phyloP scores from a whole-genome alignment of 768 basidiomycete genomes.

The Scleroderma citrinum region DNA sequence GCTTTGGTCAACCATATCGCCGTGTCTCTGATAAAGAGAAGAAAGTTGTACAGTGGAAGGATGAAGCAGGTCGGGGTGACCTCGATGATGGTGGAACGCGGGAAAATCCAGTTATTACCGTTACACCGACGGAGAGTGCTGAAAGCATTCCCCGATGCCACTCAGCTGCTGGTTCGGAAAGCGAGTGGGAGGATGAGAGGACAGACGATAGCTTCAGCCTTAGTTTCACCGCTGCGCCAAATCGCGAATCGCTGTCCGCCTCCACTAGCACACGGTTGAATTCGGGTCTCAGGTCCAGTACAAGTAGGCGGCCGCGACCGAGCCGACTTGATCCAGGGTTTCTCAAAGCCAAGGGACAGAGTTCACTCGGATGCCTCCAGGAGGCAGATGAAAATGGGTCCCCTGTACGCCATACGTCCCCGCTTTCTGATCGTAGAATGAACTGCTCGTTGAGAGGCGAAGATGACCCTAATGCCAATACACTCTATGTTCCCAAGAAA shows the following conservation, averaged over 20 bases:
- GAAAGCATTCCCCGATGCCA: conserved; percentile 26
- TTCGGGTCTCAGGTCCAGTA: conserved; percentile 10
- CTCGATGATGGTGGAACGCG: conserved; percentile 55
- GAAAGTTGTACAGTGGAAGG: conserved; percentile 84
- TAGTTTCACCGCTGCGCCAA: conserved; percentile 37
- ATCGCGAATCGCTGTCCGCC: conserved; percentile 27
- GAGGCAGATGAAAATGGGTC: conserved; percentile 63
- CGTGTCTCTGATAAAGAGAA: conserved; percentile 60
- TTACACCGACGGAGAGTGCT: conserved; percentile 34
- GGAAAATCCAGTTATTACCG: conserved; percentile 12
- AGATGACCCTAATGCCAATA: conserved; percentile 10
- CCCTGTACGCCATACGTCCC: conserved; percentile 26
- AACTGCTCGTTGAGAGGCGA: conserved; percentile 37
- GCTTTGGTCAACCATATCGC: conserved; percentile 54
- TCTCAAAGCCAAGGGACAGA: conserved; percentile 48
- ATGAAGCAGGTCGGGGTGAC: conserved; percentile 79
- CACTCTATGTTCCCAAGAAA: conserved; percentile 30
- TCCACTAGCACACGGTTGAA: conserved; percentile 21
- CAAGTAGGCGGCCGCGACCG: conserved; percentile 46
- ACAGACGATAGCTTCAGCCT: conserved; percentile 71
- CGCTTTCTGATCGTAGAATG: conserved; percentile 64
- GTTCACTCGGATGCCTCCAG: conserved; percentile 54
- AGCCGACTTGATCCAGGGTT: conserved; percentile 68
- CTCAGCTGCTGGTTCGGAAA: conserved; percentile 64
- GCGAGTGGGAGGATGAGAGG: conserved; percentile 88